phyloP scores from a whole-genome alignment of 805 yeast genomes.

The Candida parachauliodes region DNA sequence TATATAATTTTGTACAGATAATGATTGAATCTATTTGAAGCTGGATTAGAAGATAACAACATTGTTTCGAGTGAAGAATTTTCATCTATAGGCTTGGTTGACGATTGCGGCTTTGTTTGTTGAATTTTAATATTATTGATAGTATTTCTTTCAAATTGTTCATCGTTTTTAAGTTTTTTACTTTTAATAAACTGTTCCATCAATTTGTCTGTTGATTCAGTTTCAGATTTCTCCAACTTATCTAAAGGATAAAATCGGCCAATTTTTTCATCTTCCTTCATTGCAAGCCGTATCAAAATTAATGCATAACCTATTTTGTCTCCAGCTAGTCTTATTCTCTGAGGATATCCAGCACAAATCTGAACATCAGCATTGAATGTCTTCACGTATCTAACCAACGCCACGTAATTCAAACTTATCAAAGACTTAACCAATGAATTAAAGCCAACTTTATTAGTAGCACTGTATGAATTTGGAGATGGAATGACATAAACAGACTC shows the following conservation, averaged over 20 bases:
- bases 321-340: conserved; percentile 17
- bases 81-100: conserved; percentile 3
- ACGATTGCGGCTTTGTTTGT: conserved; percentile 11
- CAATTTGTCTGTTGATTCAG: conserved; percentile 7
- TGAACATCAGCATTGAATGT: conserved; percentile 45
- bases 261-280: conserved; percentile 67
- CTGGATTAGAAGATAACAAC: conserved; percentile 30
- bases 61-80: conserved; percentile 11
- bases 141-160: conserved; percentile 1
- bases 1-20: conserved; percentile 23
- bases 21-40: conserved; percentile 22
- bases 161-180: conserved; percentile 21
- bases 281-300: conserved; percentile 58
- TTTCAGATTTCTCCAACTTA: conserved; percentile 14
- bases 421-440: conserved; percentile 35
- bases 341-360: conserved; percentile 54
- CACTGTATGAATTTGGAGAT: conserved; percentile 10
- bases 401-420: conserved; percentile 43
- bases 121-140: conserved; percentile 16
- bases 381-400: conserved; percentile 62
- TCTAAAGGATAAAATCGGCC: conserved; percentile 39
- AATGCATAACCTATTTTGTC: conserved; percentile 35
- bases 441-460: conserved; percentile 30
- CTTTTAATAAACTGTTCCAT: conserved; percentile 32
- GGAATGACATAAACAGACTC: conserved; percentile 58